A percentile compares a stretch with the other conserved stretches of the same genome.
phyloP scores from a whole-genome alignment of 306 rosid genomes.

The Sophora flavescens region DNA sequence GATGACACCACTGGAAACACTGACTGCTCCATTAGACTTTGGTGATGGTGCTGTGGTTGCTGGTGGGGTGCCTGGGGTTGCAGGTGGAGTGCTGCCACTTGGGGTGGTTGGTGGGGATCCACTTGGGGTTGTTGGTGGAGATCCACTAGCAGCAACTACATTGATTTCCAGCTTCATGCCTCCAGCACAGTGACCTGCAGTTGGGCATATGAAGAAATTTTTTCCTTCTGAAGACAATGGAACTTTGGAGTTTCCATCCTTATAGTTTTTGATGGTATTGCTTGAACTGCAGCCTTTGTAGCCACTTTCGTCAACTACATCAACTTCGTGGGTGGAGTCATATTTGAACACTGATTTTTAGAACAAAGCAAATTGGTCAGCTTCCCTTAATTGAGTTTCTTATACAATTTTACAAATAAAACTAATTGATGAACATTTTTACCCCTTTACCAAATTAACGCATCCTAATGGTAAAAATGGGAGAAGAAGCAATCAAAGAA shows the following conservation, averaged over 20 bases:
- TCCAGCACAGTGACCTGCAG: conserved; percentile 49
- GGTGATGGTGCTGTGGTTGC: conserved; percentile 48
- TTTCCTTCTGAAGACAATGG: conserved; percentile 45
- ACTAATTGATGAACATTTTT: no score
- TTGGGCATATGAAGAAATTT: conserved; percentile 66
- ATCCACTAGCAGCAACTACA: conserved; percentile 54
- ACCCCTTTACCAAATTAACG: no score
- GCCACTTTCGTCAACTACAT: conserved; percentile 44
- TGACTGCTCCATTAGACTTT: conserved; percentile 40
- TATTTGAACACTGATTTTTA: conserved; percentile 66
- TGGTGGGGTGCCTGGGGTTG: conserved; percentile 49
- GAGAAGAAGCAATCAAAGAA: neutral
- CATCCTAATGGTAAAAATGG: no score
- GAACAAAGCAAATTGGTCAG: conserved; percentile 8
- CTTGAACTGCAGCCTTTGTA: conserved; percentile 56
- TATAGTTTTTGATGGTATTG: conserved; percentile 32
- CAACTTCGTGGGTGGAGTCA: conserved; percentile 50
- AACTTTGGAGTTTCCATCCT: conserved; percentile 52
- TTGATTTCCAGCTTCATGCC: conserved; percentile 72
- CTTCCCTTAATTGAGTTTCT: neutral
- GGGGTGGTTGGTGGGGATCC: conserved; percentile 29
- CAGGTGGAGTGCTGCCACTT: conserved; percentile 2
- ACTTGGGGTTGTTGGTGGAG: conserved; percentile 49
- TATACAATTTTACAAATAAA: no score
- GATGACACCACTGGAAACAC: conserved; percentile 38